A percentile compares a stretch with the other conserved stretches of the same genome.
These are phyloP conservation scores for Suillus occidentalis DNA, from an alignment of 768 basidiomycete genomes.

Conservation along the genomic window DNA sequence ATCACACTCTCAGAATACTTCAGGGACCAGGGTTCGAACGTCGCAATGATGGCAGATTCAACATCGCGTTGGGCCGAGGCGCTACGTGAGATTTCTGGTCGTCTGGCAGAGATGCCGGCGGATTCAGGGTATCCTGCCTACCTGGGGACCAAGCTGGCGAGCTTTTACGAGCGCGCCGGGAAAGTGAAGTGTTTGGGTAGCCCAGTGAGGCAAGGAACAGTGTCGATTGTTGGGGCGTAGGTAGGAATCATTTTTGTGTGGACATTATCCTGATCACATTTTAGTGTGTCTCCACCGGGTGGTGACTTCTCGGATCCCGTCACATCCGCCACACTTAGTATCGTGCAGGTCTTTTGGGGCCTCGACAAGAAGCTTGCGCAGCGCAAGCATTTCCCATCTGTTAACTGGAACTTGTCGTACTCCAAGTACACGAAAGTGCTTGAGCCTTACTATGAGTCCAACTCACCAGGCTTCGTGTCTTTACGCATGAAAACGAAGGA, in stretches of 20 bases:
- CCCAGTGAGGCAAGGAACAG: slow-evolving; percentile 85
- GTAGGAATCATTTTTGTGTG: slow-evolving; percentile 34
- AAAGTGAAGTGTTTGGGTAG: slow-evolving; percentile 92
- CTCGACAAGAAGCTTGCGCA: slow-evolving; percentile 99
- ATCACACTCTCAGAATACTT: slow-evolving; percentile 99
- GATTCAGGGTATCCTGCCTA: slow-evolving; percentile 99
- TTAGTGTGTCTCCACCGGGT: slow-evolving; percentile 95
- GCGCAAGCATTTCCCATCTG: slow-evolving; percentile 99
- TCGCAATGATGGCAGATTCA: slow-evolving; percentile 99
- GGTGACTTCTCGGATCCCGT: slow-evolving; percentile 99
- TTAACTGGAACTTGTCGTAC: slow-evolving; percentile 99
- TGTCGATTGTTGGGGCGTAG: slow-evolving; percentile 98
- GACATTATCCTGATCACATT: slow-evolving; percentile 12
- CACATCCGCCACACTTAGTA: slow-evolving; percentile 94
- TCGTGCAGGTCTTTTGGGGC: slow-evolving; percentile 99
- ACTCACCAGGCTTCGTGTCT: slow-evolving; percentile 93
- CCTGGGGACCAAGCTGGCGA: slow-evolving; percentile 90
- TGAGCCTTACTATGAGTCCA: slow-evolving; percentile 88
- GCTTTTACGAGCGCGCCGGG: slow-evolving; percentile 98
- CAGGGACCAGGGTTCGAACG: slow-evolving; percentile 97
- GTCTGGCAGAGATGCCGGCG: slow-evolving; percentile 99
- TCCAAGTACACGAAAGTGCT: slow-evolving; percentile 97
- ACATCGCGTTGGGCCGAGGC: slow-evolving; percentile 99
- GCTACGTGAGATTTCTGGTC: slow-evolving; percentile 97
- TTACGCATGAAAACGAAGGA: slow-evolving; percentile 91